A percentile compares a stretch with the other conserved stretches of the same genome.
These are phyloP conservation scores for Stereocaulon alpinum DNA, from an alignment of 495 filamentous ascomycete genomes.

Conservation along the genomic window DNA sequence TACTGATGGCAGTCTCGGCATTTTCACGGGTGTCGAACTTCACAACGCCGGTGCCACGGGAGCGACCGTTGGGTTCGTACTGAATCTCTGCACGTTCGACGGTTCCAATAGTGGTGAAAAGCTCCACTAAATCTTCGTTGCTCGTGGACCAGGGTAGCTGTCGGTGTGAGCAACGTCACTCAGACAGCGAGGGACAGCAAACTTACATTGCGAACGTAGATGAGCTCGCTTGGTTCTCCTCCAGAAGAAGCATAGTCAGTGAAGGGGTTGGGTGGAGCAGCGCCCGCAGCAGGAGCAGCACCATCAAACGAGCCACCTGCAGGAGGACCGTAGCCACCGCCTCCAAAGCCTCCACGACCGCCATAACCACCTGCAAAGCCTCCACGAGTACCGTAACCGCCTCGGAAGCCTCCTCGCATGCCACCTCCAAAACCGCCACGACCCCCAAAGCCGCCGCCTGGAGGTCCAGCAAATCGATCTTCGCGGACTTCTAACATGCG, in stretches of 20 bases:
- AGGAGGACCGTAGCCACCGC: conserved; percentile 33
- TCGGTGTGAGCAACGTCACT: conserved; percentile 5
- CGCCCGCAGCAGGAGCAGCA: conserved; percentile 28
- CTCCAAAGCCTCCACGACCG: conserved; percentile 38
- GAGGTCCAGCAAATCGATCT: conserved; percentile 76
- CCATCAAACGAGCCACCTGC: conserved; percentile 29
- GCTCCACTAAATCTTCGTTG: conserved; percentile 90
- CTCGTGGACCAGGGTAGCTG: conserved; percentile 98
- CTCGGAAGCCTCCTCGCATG: conserved; percentile 45
- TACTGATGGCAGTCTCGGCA: conserved; percentile 82
- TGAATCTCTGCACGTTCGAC: conserved; percentile 97
- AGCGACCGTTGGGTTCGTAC: conserved; percentile 93
- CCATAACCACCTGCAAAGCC: conserved; percentile 47
- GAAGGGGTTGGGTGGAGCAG: conserved; percentile 77
- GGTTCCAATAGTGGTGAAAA: conserved; percentile 96
- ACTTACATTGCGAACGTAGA: conserved; percentile 96
- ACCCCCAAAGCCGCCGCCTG: conserved; percentile 37
- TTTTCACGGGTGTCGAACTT: conserved; percentile 75
- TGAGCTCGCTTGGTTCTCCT: conserved; percentile 69
- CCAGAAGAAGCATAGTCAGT: conserved; percentile 88
- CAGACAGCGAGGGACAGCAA: background rate
- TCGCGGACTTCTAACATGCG: conserved; percentile 89
- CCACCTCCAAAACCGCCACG: conserved; percentile 39
- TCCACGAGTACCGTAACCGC: conserved; percentile 44
- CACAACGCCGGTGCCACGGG: conserved; percentile 89